These are phyloP conservation scores for Scalesia atractyloides DNA, from an alignment of 129 eudicot genomes.

Conservation along the genomic window DNA sequence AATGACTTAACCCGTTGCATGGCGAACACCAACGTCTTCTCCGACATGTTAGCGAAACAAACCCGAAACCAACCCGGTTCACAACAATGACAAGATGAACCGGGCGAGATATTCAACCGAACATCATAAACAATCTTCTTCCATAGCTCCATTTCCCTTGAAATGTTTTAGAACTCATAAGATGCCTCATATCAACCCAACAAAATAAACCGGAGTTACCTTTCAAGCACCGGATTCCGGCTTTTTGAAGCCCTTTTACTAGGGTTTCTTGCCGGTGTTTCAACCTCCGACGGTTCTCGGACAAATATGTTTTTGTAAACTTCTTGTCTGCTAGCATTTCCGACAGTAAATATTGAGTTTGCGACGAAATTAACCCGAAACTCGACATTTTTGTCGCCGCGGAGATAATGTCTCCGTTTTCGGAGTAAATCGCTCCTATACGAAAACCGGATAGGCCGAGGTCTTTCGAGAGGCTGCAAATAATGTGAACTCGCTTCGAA, in stretches of 20 bases:
- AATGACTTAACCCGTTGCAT: constrained; percentile 56
- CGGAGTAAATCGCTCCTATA: constrained; percentile 80
- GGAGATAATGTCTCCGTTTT: constrained; percentile 48
- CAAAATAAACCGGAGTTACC: constrained; percentile 78
- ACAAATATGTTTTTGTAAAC: constrained; percentile 50
- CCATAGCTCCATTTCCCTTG: constrained; percentile 89
- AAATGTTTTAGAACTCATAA: constrained; percentile 52
- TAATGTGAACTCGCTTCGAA: constrained; percentile 68
- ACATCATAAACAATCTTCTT: constrained; percentile 76
- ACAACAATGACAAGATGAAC: constrained; percentile 85
- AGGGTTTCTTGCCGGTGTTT: constrained; percentile 54
- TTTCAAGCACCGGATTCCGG: constrained; percentile 68
- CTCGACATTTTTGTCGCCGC: constrained; percentile 98
- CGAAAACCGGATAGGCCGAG: constrained; percentile 96
- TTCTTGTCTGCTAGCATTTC: constrained; percentile 70
- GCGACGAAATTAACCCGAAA: constrained; percentile 83
- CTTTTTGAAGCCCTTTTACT: constrained; percentile 53
- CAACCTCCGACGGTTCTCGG: constrained; percentile 62
- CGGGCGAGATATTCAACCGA: constrained; percentile 83
- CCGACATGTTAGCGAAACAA: constrained; percentile 88
- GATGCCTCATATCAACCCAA: constrained; percentile 96
- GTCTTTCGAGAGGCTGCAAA: constrained; percentile 83
- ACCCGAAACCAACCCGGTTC: constrained; percentile 97
- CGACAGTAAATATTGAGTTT: constrained; percentile 78
- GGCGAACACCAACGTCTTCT: constrained; percentile 55